These are phyloP conservation scores for Calocera cornea DNA, from an alignment of 768 basidiomycete species.

Conservation along the genomic window DNA sequence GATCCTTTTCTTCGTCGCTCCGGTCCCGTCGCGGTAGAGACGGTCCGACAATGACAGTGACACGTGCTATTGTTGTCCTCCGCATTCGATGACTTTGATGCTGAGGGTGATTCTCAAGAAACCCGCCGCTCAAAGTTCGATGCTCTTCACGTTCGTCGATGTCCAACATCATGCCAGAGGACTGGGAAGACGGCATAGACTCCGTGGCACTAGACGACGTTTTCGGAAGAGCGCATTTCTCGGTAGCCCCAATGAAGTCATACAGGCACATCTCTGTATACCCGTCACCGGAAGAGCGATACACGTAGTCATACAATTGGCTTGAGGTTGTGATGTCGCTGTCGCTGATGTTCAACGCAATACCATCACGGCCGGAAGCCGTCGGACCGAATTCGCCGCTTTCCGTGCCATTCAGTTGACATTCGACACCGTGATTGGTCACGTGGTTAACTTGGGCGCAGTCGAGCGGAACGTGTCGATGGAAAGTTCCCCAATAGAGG, in stretches of 20 bases:
- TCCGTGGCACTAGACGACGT: too few species aligned
- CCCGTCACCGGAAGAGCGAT: slow-evolving; percentile 10
- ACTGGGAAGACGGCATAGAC: too few species aligned
- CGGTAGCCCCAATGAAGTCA: slow-evolving; percentile 21
- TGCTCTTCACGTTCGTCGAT: too few species aligned
- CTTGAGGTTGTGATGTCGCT: slow-evolving; percentile 9
- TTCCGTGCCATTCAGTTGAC: too few species aligned
- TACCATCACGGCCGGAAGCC: too few species aligned
- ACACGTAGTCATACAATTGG: slow-evolving; percentile 23
- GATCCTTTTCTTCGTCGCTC: slow-evolving; percentile 7
- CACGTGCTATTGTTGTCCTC: slow-evolving; percentile 20
- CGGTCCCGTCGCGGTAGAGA: slow-evolving; percentile 21
- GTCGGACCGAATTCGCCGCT: too few species aligned
- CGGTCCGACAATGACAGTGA: slow-evolving; percentile 24
- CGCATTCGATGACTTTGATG: too few species aligned
- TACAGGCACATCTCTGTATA: slow-evolving; percentile 19
- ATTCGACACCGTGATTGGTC: too few species aligned
- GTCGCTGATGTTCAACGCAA: slow-evolving; percentile 3
- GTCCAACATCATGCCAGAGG: too few species aligned
- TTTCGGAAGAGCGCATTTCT: slow-evolving; percentile 14
- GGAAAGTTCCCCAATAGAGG: slow-evolving; percentile 5
- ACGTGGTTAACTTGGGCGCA: too few species aligned
- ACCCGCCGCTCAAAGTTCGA: too few species aligned
- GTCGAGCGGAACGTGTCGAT: background rate
- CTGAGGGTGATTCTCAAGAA: too few species aligned